Conservation (phyloP, 2,329 filamentous ascomycete genomes). For the Botrytis tulipae region DNA sequence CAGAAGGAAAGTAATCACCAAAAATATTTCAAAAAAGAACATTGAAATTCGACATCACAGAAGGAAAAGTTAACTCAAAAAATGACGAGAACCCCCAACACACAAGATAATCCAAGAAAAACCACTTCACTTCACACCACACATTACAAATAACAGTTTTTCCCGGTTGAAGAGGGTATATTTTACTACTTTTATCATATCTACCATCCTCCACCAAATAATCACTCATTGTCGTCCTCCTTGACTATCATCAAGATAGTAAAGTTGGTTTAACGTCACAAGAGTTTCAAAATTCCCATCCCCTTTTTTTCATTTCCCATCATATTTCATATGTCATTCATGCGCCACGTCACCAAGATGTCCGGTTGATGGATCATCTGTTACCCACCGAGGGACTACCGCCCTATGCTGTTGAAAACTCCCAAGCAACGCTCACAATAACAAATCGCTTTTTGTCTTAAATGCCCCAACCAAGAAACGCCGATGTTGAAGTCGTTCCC, state of each 20-base stretch:
- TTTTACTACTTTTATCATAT: conserved; percentile 27
- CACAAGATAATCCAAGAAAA: neutral
- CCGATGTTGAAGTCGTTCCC: conserved; percentile 52
- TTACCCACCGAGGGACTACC: conserved; percentile 28
- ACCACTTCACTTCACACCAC: neutral
- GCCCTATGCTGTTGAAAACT: conserved; percentile 38
- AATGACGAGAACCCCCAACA: neutral
- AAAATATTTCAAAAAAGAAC: too few relatives aligned
- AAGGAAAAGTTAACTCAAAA: too few relatives aligned
- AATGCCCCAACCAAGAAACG: conserved; percentile 39
- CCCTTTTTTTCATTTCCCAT: conserved; percentile 1
- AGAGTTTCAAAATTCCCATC: conserved; percentile 6
- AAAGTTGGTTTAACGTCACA: conserved; percentile 21
- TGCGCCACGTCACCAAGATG: conserved; percentile 28
- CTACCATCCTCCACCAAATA: conserved; percentile 18
- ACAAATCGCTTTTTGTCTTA: conserved; percentile 38
- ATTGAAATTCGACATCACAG: too few relatives aligned
- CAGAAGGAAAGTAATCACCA: too few relatives aligned
- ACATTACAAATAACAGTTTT: neutral
- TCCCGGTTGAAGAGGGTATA: conserved; percentile 38
- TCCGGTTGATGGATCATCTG: conserved; percentile 41
- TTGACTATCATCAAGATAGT: conserved; percentile 2
- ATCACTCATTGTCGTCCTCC: conserved; percentile 11
- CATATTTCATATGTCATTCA: conserved; percentile 12
- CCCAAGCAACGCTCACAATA: conserved; percentile 21